These are phyloP conservation scores for Stagonosporopsis rhizophila DNA, from an alignment of 2,329 filamentous ascomycete genomes.

Conservation along the genomic window DNA sequence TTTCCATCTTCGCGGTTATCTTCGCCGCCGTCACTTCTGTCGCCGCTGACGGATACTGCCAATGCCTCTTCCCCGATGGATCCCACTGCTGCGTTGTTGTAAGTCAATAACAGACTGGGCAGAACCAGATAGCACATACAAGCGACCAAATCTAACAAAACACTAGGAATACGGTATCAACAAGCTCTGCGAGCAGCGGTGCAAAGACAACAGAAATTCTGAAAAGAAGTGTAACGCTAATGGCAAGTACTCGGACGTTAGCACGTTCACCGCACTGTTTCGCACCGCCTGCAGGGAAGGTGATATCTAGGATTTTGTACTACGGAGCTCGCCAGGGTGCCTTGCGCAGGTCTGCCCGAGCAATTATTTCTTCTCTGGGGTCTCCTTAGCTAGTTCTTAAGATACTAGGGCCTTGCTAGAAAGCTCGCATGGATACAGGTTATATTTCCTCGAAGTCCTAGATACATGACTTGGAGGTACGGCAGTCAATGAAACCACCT, in stretches of 20 bases:
- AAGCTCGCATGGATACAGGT: not conserved
- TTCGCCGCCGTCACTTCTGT: constrained; percentile 14
- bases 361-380: not conserved
- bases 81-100: constrained; percentile 14
- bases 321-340: constrained; percentile 2
- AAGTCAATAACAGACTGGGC: constrained; percentile 9
- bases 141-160: constrained; percentile 7
- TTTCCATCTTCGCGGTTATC: constrained; percentile 10
- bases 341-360: constrained; percentile 3
- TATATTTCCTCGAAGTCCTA: not conserved
- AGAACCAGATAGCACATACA: constrained; percentile 2
- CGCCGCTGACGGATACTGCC: constrained; percentile 11
- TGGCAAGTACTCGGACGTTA: constrained; percentile 13
- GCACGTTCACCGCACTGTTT: constrained; percentile 7
- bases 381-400: not conserved
- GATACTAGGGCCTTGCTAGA: not conserved
- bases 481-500: not conserved
- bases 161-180: constrained; percentile 8
- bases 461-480: not conserved
- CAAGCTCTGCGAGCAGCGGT: constrained; percentile 8
- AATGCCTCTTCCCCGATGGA: constrained; percentile 9
- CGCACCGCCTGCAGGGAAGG: constrained; percentile 7
- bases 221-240: constrained; percentile 9
- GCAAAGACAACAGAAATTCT: constrained; percentile 11
- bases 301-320: constrained; percentile 8